These are phyloP conservation scores for Quillaja saponaria DNA, from an alignment of 306 rosid species.

Conservation along the genomic window DNA sequence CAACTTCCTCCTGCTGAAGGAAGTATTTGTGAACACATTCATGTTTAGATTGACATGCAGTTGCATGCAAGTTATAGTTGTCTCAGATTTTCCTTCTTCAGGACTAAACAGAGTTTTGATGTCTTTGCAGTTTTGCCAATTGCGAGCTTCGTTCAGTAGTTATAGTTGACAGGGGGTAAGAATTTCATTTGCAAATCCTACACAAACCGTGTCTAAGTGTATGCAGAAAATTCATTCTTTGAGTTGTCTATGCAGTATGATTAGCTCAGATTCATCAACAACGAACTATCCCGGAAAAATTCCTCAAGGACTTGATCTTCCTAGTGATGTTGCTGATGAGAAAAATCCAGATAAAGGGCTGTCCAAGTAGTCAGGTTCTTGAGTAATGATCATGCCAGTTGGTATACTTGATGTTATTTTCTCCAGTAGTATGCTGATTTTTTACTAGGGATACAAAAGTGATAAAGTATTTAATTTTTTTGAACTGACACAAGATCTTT, in stretches of 20 bases:
- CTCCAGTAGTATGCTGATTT: neutral
- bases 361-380: slow-evolving; percentile 23
- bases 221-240: neutral
- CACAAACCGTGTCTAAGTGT: slow-evolving; percentile 1
- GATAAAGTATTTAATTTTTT: neutral
- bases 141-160: slow-evolving; percentile 91
- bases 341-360: slow-evolving; percentile 41
- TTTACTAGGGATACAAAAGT: slow-evolving; percentile 1
- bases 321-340: slow-evolving; percentile 62
- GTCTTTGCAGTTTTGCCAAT: slow-evolving; percentile 70
- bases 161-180: slow-evolving; percentile 74
- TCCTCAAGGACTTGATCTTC: slow-evolving; percentile 73
- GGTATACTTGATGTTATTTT: neutral
- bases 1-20: too few species aligned
- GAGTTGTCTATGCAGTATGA: slow-evolving; percentile 48
- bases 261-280: slow-evolving; percentile 56
- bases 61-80: too few species aligned
- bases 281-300: slow-evolving; percentile 77
- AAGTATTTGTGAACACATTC: too few species aligned
- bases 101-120: slow-evolving; percentile 5
- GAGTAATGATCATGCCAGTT: neutral
- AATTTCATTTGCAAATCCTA: slow-evolving; percentile 20
- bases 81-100: neutral
- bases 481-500: slow-evolving; percentile 1
- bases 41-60: too few species aligned